Evolutionary conservation across 768 basidiomycete species (phyloP).

Genomic region (Termitomyces sp.): DNA sequence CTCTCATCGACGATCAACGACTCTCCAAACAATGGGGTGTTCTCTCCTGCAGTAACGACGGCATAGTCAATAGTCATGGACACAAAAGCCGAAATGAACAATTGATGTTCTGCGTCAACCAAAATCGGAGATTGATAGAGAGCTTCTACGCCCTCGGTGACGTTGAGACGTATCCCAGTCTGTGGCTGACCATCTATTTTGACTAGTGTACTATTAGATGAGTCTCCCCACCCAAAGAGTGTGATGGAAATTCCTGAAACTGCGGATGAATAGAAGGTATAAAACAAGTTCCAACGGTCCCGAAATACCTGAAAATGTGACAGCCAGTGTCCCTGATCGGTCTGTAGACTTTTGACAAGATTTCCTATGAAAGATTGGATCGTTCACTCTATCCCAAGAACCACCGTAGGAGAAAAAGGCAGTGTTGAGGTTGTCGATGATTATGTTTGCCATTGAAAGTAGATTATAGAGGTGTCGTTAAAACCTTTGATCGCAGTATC

Average conservation of each 20-base stretch:
- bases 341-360: too few relatives aligned
- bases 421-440: too few relatives aligned
- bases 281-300: too few relatives aligned
- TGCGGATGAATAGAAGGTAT: neutral
- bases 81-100: neutral
- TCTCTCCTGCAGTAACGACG: neutral
- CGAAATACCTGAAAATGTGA: too few relatives aligned
- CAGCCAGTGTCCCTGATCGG: too few relatives aligned
- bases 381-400: too few relatives aligned
- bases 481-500: too few relatives aligned
- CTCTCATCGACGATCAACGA: conserved; percentile 1
- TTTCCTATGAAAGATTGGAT: too few relatives aligned
- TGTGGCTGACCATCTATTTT: neutral
- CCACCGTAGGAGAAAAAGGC: too few relatives aligned
- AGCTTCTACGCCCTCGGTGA: neutral
- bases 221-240: neutral
- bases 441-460: too few relatives aligned
- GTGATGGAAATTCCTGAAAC: neutral
- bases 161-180: neutral
- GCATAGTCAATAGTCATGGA: neutral
- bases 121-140: neutral
- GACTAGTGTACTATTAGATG: neutral
- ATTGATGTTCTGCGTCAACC: neutral
- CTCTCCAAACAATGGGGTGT: neutral
- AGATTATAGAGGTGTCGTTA: too few relatives aligned